Evolutionary conservation across 2,329 filamentous ascomycete species (phyloP).

Genomic region (Coniochaeta sp.): DNA sequence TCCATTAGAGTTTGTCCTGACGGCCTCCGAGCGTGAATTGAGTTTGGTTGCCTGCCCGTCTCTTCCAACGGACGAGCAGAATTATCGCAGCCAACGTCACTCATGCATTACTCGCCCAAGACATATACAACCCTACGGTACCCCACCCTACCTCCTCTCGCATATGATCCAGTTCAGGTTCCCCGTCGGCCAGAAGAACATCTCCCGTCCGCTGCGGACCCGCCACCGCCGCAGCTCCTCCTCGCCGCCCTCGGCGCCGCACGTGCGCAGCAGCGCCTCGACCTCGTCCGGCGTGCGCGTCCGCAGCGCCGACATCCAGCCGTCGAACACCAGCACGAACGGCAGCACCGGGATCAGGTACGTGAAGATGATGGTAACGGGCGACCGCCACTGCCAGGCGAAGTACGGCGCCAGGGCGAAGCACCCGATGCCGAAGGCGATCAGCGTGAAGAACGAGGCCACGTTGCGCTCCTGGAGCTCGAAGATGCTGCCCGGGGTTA

Average conservation of each 20-base stretch:
- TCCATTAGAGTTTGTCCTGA: not conserved
- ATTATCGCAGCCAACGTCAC: not conserved
- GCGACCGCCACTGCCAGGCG: constrained; percentile 43
- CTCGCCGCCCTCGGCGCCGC: constrained; percentile 31
- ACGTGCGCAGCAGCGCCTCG: constrained; percentile 46
- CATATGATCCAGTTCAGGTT: constrained; percentile 46
- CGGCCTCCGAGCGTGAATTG: not conserved
- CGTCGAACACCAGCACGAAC: constrained; percentile 62
- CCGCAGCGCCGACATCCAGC: constrained; percentile 57
- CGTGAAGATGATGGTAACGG: constrained; percentile 54
- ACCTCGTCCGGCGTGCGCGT: constrained; percentile 63
- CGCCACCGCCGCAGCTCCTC: constrained; percentile 32
- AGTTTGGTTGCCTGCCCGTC: not conserved
- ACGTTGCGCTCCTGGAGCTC: constrained; percentile 64
- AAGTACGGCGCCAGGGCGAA: constrained; percentile 45
- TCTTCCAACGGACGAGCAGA: too few relatives aligned
- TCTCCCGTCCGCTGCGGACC: constrained; percentile 36
- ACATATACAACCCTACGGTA: not conserved
- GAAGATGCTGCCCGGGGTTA: constrained; percentile 45
- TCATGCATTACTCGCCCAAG: not conserved
- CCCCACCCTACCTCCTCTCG: constrained; percentile 22
- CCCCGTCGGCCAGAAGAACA: constrained; percentile 43
- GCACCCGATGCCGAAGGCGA: constrained; percentile 44
- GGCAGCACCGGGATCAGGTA: constrained; percentile 62
- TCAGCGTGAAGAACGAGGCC: constrained; percentile 43